These are phyloP conservation scores for Eucalyptus dawsonii DNA, from an alignment of 345 rosid species.

Conservation along the genomic window DNA sequence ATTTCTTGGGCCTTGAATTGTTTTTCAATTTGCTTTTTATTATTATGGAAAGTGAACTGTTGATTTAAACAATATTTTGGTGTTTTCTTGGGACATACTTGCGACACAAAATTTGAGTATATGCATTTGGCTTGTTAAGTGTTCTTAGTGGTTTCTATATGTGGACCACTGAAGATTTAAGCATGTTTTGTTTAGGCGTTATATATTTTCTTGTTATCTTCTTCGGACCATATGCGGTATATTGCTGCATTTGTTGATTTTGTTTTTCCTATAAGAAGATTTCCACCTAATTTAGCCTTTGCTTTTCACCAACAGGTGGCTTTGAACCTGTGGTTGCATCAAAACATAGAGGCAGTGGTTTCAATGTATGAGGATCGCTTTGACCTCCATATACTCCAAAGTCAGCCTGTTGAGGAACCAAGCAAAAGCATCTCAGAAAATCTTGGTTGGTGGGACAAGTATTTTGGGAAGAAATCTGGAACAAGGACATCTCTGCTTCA, in stretches of 20 bases:
- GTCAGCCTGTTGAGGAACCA: constrained; percentile 26
- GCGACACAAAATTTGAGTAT: not conserved
- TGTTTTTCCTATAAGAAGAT: not conserved
- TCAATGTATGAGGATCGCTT: constrained; percentile 93
- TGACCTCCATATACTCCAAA: constrained; percentile 58
- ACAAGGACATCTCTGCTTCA: constrained; percentile 16
- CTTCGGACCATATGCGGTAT: not conserved
- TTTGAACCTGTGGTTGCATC: constrained; percentile 82
- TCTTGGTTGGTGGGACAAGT: constrained; percentile 58
- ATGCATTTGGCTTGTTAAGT: not conserved
- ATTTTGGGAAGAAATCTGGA: constrained; percentile 20
- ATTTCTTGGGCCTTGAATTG: not conserved
- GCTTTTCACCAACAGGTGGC: constrained; percentile 42
- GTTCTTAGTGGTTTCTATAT: not conserved
- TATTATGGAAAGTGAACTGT: not conserved
- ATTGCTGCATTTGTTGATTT: not conserved
- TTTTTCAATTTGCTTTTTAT: not conserved
- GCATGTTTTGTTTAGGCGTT: not conserved
- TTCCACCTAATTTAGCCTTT: not conserved
- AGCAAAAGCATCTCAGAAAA: constrained; percentile 18
- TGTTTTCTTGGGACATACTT: not conserved
- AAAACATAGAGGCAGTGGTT: constrained; percentile 73
- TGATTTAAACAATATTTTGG: not conserved
- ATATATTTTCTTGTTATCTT: not conserved
- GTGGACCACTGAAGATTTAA: not conserved